Evolutionary conservation across 352 stramenopile species (phyloP).

Genomic region (Globisporangium canariense): DNA sequence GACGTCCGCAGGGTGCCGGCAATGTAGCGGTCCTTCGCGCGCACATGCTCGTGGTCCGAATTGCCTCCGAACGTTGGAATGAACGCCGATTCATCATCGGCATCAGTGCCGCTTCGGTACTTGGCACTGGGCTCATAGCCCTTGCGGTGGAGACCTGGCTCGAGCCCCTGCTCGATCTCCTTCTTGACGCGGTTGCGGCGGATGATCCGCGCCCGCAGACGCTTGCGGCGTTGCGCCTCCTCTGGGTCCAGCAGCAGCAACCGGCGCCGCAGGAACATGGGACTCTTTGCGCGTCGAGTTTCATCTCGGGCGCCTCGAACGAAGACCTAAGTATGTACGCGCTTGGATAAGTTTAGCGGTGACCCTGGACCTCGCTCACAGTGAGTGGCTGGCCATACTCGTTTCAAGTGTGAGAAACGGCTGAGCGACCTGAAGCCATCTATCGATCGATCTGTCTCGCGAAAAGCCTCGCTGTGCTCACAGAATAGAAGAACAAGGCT

Average conservation of each 20-base stretch:
- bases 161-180: slow-evolving; percentile 45
- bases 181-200: slow-evolving; percentile 58
- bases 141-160: slow-evolving; percentile 25
- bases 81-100: slow-evolving; percentile 10
- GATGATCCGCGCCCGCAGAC: slow-evolving; percentile 50
- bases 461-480: not conserved
- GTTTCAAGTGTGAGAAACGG: slow-evolving; percentile 9
- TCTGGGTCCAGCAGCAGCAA: slow-evolving; percentile 54
- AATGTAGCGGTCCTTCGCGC: slow-evolving; percentile 5
- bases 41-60: slow-evolving; percentile 5
- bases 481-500: slow-evolving; percentile 8
- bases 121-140: slow-evolving; percentile 10
- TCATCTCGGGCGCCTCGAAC: slow-evolving; percentile 4
- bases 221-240: slow-evolving; percentile 38
- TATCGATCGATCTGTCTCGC: not conserved
- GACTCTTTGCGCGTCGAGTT: slow-evolving; percentile 9
- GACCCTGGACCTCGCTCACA: not conserved
- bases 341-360: slow-evolving; percentile 7
- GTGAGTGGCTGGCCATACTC: not conserved
- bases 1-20: slow-evolving; percentile 8
- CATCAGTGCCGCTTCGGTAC: not conserved
- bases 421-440: slow-evolving; percentile 5
- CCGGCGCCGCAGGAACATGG: slow-evolving; percentile 49
- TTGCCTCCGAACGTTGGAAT: slow-evolving; percentile 19
- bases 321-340: not conserved